Conservation (phyloP, 1,284 basidiomycete genomes). For the Apiotrichum brassicae region DNA sequence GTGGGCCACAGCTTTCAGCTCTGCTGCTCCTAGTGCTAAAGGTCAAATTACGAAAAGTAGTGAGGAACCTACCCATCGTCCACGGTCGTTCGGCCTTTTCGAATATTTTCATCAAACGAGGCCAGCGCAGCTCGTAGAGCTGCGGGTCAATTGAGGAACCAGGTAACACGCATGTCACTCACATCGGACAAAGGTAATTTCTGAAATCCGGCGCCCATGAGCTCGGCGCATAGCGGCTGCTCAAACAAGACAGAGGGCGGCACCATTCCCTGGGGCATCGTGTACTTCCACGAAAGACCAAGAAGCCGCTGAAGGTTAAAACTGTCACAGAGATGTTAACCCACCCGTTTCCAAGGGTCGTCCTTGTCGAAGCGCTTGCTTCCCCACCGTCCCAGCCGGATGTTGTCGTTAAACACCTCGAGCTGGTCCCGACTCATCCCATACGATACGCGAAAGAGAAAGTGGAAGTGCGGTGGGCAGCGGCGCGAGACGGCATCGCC, state of each 20-base stretch:
- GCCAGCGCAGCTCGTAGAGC: slow-evolving; percentile 77
- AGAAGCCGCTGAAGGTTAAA: slow-evolving; percentile 21
- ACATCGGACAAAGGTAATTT: slow-evolving; percentile 57
- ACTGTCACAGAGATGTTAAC: neutral
- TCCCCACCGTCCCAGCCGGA: slow-evolving; percentile 50
- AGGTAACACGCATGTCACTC: slow-evolving; percentile 16
- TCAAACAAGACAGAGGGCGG: slow-evolving; percentile 58
- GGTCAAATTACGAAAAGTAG: neutral
- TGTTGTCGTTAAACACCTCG: slow-evolving; percentile 61
- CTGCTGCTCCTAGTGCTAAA: slow-evolving; percentile 19
- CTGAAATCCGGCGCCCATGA: slow-evolving; percentile 75
- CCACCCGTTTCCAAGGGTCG: slow-evolving; percentile 33
- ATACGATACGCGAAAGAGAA: slow-evolving; percentile 68
- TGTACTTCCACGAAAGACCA: slow-evolving; percentile 54
- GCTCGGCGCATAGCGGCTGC: slow-evolving; percentile 61
- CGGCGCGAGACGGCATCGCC: slow-evolving; percentile 16
- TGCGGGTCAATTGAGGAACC: slow-evolving; percentile 34
- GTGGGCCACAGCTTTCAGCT: slow-evolving; percentile 23
- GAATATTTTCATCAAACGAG: slow-evolving; percentile 64
- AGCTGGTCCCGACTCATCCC: slow-evolving; percentile 60
- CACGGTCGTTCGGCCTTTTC: slow-evolving; percentile 58
- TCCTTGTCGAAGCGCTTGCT: slow-evolving; percentile 33
- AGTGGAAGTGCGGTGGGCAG: slow-evolving; percentile 56
- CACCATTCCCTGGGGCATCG: slow-evolving; percentile 50
- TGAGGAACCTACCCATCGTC: slow-evolving; percentile 49